A percentile compares a stretch with the other conserved stretches of the same genome.
Conservation (phyloP, 371 early-diverging fungal species). For the Mucor ambiguus region DNA sequence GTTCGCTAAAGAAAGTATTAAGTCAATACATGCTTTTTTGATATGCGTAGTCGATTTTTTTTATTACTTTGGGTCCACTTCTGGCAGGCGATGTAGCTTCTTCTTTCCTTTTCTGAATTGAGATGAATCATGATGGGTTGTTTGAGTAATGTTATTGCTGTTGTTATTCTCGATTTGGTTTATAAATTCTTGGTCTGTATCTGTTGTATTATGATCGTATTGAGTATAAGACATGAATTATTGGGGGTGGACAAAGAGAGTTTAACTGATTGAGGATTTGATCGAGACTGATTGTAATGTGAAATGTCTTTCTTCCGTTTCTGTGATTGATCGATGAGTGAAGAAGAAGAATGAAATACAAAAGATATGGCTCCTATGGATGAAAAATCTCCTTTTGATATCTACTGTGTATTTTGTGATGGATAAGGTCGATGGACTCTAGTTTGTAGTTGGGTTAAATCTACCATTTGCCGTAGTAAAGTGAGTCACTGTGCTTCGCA, state of each 20-base stretch:
- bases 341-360: no score
- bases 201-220: slow-evolving; percentile 8
- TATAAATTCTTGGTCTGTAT: slow-evolving; percentile 2
- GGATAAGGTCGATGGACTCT: neutral
- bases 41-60: neutral
- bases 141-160: neutral
- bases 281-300: neutral
- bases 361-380: no score
- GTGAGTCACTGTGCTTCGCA: neutral
- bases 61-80: slow-evolving; percentile 25
- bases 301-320: neutral
- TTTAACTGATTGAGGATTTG: neutral
- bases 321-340: no score
- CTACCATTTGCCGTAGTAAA: neutral
- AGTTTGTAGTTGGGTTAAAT: neutral
- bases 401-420: neutral
- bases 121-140: slow-evolving; percentile 9
- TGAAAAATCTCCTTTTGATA: no score
- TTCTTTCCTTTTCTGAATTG: slow-evolving; percentile 18
- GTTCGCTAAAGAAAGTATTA: slow-evolving; percentile 22
- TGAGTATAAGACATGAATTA: slow-evolving; percentile 44
- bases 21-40: neutral
- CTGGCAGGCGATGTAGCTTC: slow-evolving; percentile 11
- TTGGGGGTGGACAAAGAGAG: neutral
- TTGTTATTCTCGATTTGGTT: slow-evolving; percentile 4